These are phyloP conservation scores for Syncephalastrum racemosum DNA, from an alignment of 371 early-diverging fungal genomes.

Conservation along the genomic window DNA sequence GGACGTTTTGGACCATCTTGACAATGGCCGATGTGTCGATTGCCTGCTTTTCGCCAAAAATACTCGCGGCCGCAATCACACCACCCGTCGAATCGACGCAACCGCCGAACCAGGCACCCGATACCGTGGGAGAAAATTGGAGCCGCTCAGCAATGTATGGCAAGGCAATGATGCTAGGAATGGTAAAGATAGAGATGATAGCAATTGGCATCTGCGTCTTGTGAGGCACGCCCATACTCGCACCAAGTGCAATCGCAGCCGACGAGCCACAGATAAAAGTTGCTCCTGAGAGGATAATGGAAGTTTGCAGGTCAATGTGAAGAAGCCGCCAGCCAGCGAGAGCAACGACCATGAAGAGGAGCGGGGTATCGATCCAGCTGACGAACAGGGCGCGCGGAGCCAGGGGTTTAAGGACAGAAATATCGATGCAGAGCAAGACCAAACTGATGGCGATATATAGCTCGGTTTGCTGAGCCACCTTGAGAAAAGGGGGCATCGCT, in stretches of 20 bases:
- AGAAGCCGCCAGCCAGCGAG: constrained; percentile 49
- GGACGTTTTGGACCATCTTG: constrained; percentile 65
- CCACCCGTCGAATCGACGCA: constrained; percentile 67
- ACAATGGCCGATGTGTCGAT: constrained; percentile 61
- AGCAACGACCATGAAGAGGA: constrained; percentile 56
- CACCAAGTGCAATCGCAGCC: constrained; percentile 60
- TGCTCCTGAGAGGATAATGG: constrained; percentile 64
- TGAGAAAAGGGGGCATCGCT: constrained; percentile 52
- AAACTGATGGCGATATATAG: constrained; percentile 62
- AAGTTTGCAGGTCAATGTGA: constrained; percentile 57
- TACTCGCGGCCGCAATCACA: constrained; percentile 67
- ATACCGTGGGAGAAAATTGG: constrained; percentile 40
- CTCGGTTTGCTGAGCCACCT: constrained; percentile 62
- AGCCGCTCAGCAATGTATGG: constrained; percentile 58
- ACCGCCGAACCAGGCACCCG: constrained; percentile 70
- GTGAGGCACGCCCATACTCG: constrained; percentile 56
- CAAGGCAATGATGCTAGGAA: constrained; percentile 63
- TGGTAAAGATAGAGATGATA: constrained; percentile 65
- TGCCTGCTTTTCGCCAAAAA: constrained; percentile 56
- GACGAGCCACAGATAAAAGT: constrained; percentile 68
- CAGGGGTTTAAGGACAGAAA: constrained; percentile 48
- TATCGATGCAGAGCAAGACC: constrained; percentile 62
- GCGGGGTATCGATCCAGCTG: constrained; percentile 64
- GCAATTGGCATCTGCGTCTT: constrained; percentile 66
- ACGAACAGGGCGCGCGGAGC: constrained; percentile 65